These are phyloP conservation scores for Diatrype stigma DNA, from an alignment of 2,329 filamentous ascomycete species.

Conservation along the genomic window DNA sequence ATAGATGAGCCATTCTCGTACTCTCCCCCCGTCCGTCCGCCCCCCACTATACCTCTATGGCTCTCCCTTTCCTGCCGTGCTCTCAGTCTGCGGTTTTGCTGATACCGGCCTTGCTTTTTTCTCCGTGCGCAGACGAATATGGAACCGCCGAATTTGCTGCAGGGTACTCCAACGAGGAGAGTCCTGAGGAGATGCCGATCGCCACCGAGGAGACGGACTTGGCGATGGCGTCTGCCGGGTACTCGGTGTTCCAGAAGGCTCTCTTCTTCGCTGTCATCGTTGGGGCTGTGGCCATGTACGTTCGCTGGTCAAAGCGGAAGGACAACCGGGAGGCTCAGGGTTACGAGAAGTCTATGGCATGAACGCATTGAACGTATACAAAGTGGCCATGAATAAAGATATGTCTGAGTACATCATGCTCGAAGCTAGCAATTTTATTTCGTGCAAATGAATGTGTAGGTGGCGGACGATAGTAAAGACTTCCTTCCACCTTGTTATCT, in stretches of 20 bases:
- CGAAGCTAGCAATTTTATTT: background rate
- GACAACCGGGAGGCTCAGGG: slow-evolving; percentile 26
- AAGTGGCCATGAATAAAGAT: slow-evolving; percentile 4
- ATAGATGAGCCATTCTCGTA: slow-evolving; percentile 47
- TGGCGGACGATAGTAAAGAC: no score
- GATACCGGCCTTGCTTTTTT: slow-evolving; percentile 22
- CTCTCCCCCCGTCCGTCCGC: slow-evolving; percentile 19
- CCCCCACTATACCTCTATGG: slow-evolving; percentile 23
- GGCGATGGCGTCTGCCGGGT: slow-evolving; percentile 29
- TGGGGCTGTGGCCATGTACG: slow-evolving; percentile 39
- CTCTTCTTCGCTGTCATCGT: slow-evolving; percentile 46
- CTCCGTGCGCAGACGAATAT: slow-evolving; percentile 26
- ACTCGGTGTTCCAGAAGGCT: slow-evolving; percentile 45
- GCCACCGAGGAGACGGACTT: slow-evolving; percentile 12
- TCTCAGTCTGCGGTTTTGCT: slow-evolving; percentile 10
- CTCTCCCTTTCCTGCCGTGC: slow-evolving; percentile 27
- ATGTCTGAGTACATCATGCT: background rate
- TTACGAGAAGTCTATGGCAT: slow-evolving; percentile 43
- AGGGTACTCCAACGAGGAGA: slow-evolving; percentile 30
- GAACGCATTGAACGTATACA: slow-evolving; percentile 12
- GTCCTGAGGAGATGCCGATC: slow-evolving; percentile 16
- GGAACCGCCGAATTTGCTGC: slow-evolving; percentile 34
- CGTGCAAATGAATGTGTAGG: background rate
- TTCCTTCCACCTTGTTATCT: no score
- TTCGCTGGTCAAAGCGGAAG: slow-evolving; percentile 37